A percentile compares a stretch with the other conserved stretches of the same genome.
Evolutionary conservation across 441 rosid genomes (phyloP).

Genomic region (Mallotus repandus): DNA sequence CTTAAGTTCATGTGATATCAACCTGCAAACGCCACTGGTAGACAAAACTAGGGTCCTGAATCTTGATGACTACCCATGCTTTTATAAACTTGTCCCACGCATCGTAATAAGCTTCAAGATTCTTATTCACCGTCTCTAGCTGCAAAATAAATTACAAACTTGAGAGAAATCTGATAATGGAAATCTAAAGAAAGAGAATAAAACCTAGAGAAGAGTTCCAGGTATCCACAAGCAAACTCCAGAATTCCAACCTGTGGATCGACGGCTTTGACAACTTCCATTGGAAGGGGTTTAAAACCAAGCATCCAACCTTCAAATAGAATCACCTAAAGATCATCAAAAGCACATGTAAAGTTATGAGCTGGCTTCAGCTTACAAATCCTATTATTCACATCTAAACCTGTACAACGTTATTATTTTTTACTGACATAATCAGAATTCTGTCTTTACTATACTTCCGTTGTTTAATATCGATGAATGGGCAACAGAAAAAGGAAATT

Average conservation of each 20-base stretch:
- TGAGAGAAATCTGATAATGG: not conserved
- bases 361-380: not conserved
- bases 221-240: not conserved
- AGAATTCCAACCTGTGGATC: slow-evolving; percentile 71
- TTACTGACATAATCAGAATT: too few relatives aligned
- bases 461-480: too few relatives aligned
- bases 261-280: slow-evolving; percentile 60
- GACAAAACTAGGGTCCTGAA: slow-evolving; percentile 84
- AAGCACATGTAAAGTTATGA: slow-evolving; percentile 3
- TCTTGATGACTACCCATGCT: slow-evolving; percentile 86
- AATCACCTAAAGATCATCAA: slow-evolving; percentile 51
- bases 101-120: slow-evolving; percentile 81
- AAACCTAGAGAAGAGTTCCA: not conserved
- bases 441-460: too few relatives aligned
- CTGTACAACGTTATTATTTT: not conserved
- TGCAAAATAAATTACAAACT: slow-evolving; percentile 27
- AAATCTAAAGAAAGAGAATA: not conserved
- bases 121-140: slow-evolving; percentile 79
- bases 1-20: not conserved
- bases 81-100: slow-evolving; percentile 87
- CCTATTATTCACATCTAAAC: not conserved
- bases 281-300: slow-evolving; percentile 78
- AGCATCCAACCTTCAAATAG: slow-evolving; percentile 99
- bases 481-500: too few relatives aligned
- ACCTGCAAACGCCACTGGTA: slow-evolving; percentile 98